Percentiles rank a stretch among this genome's conserved stretches.
Evolutionary conservation across 345 rosid species (phyloP).

Genomic region (Tarenaya hassleriana): DNA sequence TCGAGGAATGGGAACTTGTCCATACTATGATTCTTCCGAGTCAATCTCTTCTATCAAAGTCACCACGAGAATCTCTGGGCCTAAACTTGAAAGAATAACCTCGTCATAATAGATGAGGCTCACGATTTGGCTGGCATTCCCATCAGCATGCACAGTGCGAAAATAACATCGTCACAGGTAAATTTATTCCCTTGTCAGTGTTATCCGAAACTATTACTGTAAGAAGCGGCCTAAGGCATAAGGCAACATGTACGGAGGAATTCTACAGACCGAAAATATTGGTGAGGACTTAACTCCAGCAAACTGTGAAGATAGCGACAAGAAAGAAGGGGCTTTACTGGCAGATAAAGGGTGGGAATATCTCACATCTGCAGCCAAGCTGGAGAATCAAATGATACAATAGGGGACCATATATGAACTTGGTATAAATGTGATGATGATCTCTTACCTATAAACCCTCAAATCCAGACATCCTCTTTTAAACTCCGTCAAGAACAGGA

Average conservation of each 20-base stretch:
- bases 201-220: slow-evolving; percentile 6
- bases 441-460: slow-evolving; percentile 24
- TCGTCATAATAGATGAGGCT: slow-evolving; percentile 91
- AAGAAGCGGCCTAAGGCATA: background rate
- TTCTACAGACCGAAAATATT: no score
- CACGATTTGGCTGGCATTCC: slow-evolving; percentile 95
- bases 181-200: slow-evolving; percentile 5
- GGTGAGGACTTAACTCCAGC: no score
- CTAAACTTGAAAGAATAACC: slow-evolving; percentile 62
- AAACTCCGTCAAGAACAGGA: slow-evolving; percentile 9
- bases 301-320: no score
- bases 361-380: no score
- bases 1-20: slow-evolving; percentile 76
- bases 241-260: slow-evolving; percentile 37
- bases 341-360: no score
- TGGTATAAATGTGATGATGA: slow-evolving; percentile 28
- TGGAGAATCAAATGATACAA: slow-evolving; percentile 14
- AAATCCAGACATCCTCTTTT: slow-evolving; percentile 11
- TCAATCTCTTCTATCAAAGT: slow-evolving; percentile 85
- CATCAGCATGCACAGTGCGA: slow-evolving; percentile 78
- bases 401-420: slow-evolving; percentile 30
- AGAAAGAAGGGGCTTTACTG: no score
- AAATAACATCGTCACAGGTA: slow-evolving; percentile 67
- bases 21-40: slow-evolving; percentile 95
- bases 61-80: slow-evolving; percentile 90